A percentile compares a stretch with the other conserved stretches of the same genome.
phyloP scores from a whole-genome alignment of 345 rosid species.

The Dimocarpus longan region DNA sequence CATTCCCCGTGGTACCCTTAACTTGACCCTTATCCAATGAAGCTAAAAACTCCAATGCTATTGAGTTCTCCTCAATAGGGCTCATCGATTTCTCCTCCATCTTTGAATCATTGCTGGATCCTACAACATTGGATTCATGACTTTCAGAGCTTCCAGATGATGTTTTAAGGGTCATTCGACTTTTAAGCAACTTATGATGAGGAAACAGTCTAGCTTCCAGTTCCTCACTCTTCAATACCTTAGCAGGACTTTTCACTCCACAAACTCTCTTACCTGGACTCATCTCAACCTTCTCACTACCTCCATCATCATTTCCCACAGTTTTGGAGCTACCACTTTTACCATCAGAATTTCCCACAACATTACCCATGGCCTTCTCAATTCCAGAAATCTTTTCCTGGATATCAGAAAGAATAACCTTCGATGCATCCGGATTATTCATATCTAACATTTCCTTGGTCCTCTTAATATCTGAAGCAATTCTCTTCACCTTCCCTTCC shows the following conservation, averaged over 20 bases:
- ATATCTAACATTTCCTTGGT: constrained; percentile 92
- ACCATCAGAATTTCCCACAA: constrained; percentile 42
- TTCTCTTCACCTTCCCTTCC: constrained; percentile 94
- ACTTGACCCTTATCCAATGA: constrained; percentile 48
- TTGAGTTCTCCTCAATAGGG: constrained; percentile 51
- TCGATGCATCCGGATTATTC: constrained; percentile 82
- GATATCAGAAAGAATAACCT: constrained; percentile 67
- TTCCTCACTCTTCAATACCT: constrained; percentile 64
- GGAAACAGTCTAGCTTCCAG: constrained; percentile 95
- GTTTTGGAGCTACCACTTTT: constrained; percentile 25
- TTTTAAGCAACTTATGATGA: constrained; percentile 84
- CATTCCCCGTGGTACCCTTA: constrained; percentile 26
- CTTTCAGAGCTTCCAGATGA: constrained; percentile 34
- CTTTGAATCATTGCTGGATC: constrained; percentile 28
- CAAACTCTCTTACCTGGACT: constrained; percentile 31
- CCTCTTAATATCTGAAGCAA: constrained; percentile 86
- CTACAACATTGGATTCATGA: constrained; percentile 24
- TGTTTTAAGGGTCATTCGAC: constrained; percentile 47
- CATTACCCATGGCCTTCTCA: constrained; percentile 71
- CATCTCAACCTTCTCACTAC: constrained; percentile 30
- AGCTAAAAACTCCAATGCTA: constrained; percentile 62
- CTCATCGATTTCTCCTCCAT: constrained; percentile 45
- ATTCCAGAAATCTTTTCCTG: constrained; percentile 91
- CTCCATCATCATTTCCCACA: constrained; percentile 29
- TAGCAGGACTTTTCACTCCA: constrained; percentile 45